phyloP scores from a whole-genome alignment of 805 yeast species.

The Starmerella apicola region DNA sequence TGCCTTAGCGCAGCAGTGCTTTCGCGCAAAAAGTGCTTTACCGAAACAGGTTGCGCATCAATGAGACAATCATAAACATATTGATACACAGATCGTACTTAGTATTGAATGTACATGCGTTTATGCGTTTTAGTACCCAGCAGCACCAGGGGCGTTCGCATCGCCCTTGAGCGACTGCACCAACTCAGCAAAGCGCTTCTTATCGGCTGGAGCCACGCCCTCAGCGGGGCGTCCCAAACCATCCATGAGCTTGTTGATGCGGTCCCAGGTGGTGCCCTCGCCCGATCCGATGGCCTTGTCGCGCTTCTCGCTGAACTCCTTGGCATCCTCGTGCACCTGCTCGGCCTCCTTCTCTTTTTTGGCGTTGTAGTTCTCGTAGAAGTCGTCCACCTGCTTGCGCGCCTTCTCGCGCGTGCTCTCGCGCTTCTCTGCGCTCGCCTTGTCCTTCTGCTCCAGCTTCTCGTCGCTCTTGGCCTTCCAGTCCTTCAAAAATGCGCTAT shows the following conservation, averaged over 20 bases:
- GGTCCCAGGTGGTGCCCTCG: slow-evolving; percentile 44
- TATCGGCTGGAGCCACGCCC: slow-evolving; percentile 43
- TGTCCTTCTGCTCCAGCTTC: slow-evolving; percentile 72
- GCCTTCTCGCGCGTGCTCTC: slow-evolving; percentile 63
- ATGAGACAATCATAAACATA: no score
- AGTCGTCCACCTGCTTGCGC: slow-evolving; percentile 71
- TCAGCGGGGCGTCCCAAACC: slow-evolving; percentile 32
- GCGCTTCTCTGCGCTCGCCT: slow-evolving; percentile 49
- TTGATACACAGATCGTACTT: no score
- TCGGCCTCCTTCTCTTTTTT: slow-evolving; percentile 63
- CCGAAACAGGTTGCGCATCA: no score
- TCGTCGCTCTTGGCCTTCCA: slow-evolving; percentile 76
- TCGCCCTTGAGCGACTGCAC: slow-evolving; percentile 56
- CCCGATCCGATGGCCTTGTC: slow-evolving; percentile 38
- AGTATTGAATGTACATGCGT: no score
- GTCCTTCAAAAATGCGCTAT: slow-evolving; percentile 49
- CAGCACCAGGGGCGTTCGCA: slow-evolving; percentile 65
- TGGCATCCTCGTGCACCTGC: slow-evolving; percentile 54
- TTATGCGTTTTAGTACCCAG: slow-evolving; percentile 47
- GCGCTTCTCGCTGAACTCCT: slow-evolving; percentile 56
- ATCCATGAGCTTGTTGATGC: slow-evolving; percentile 40
- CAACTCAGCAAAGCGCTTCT: slow-evolving; percentile 56
- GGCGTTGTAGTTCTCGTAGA: slow-evolving; percentile 78
- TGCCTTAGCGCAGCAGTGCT: no score
- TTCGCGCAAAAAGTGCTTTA: no score